Conservation (phyloP, 805 yeast species). For the Spathaspora boniae region DNA sequence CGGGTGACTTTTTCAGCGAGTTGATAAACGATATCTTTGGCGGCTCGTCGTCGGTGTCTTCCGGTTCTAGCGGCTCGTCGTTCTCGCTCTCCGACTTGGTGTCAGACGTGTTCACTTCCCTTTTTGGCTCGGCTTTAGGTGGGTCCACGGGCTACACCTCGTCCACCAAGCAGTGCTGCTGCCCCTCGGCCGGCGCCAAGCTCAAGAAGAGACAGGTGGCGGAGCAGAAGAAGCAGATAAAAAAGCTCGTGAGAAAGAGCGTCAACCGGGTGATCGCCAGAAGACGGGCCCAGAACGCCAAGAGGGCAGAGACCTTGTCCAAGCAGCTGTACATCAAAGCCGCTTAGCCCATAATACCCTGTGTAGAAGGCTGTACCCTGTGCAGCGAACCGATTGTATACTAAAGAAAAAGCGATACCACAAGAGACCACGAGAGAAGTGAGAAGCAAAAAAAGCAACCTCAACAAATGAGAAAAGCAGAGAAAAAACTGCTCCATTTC, state of each 20-base stretch:
- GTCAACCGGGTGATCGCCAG: slow-evolving; percentile 7
- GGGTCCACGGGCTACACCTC: slow-evolving; percentile 6
- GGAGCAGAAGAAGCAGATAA: slow-evolving; percentile 6
- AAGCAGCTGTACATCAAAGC: too few species aligned
- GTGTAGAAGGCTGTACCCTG: too few species aligned
- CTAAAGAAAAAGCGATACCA: background rate
- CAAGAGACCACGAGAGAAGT: background rate
- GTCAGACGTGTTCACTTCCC: slow-evolving; percentile 7
- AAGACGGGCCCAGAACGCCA: background rate
- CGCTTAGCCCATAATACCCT: too few species aligned
- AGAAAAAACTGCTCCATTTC: background rate
- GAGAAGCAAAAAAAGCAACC: background rate
- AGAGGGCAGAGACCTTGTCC: slow-evolving; percentile 2
- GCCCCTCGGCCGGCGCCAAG: too few species aligned
- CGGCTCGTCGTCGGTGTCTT: too few species aligned
- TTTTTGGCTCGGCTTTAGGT: slow-evolving; percentile 6
- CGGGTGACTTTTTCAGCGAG: slow-evolving; percentile 4
- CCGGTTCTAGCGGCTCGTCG: background rate
- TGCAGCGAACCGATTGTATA: background rate
- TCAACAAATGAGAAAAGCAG: background rate
- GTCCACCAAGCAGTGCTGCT: slow-evolving; percentile 6
- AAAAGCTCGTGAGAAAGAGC: slow-evolving; percentile 6
- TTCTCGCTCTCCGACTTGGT: slow-evolving; percentile 3
- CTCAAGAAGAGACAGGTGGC: slow-evolving; percentile 7
- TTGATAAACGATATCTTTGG: slow-evolving; percentile 4